Conservation (phyloP, 2,329 filamentous ascomycete genomes). For the Scleromitrula shiraiana region DNA sequence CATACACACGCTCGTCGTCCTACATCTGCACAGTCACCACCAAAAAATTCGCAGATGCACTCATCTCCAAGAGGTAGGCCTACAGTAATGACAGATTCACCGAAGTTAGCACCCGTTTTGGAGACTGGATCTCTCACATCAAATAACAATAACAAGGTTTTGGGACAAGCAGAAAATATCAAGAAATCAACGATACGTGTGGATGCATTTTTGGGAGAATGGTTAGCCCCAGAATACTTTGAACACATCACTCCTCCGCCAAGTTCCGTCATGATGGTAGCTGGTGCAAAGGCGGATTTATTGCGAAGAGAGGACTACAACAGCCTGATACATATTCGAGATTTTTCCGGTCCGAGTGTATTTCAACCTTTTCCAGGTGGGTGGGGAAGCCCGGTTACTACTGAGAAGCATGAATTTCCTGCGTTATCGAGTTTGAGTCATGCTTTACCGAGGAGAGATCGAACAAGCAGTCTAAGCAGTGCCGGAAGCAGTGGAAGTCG, state of each 20-base stretch:
- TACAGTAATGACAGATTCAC: conserved; percentile 21
- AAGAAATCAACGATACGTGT: conserved; percentile 64
- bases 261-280: conserved; percentile 77
- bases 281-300: conserved; percentile 79
- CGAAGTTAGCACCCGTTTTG: conserved; percentile 22
- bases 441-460: conserved; percentile 25
- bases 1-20: conserved; percentile 25
- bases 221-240: conserved; percentile 90
- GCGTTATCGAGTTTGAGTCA: conserved; percentile 22
- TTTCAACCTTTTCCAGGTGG: conserved; percentile 32
- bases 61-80: conserved; percentile 27
- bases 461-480: conserved; percentile 29
- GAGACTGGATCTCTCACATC: conserved; percentile 18
- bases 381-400: conserved; percentile 28
- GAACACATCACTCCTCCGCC: conserved; percentile 87
- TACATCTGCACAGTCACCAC: conserved; percentile 8
- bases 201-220: conserved; percentile 91
- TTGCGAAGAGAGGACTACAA: conserved; percentile 66
- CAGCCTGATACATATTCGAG: conserved; percentile 27
- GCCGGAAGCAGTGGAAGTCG: conserved; percentile 23
- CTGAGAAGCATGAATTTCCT: conserved; percentile 22
- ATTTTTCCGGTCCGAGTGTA: conserved; percentile 24
- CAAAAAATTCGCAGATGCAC: conserved; percentile 18
- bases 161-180: conserved; percentile 27
- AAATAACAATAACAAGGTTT: conserved; percentile 11